phyloP scores from a whole-genome alignment of 2,329 filamentous ascomycete genomes.

The Fusarium mundagurra region DNA sequence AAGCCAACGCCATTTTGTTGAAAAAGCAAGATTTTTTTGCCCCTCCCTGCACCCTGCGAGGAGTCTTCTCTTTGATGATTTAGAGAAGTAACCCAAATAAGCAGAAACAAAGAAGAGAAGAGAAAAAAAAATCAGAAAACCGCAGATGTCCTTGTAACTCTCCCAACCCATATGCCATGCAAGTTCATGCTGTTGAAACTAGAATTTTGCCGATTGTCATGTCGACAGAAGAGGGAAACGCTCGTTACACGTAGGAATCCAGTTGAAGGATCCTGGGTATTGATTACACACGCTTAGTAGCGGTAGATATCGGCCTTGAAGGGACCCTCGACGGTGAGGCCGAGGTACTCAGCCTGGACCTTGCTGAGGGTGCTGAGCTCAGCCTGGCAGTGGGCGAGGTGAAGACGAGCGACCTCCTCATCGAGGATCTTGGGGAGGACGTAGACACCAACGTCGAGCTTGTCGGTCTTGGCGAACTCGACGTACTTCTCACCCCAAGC shows the following conservation, averaged over 20 bases:
- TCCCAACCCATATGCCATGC: conserved; percentile 51
- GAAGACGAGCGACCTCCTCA: conserved; percentile 96
- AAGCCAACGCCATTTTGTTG: conserved; percentile 53
- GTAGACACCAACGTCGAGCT: conserved; percentile 92
- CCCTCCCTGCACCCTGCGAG: conserved; percentile 45
- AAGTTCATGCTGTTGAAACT: conserved; percentile 58
- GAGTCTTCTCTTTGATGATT: conserved; percentile 24
- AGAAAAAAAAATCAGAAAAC: conserved; percentile 37
- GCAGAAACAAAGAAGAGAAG: conserved; percentile 41
- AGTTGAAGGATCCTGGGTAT: conserved; percentile 53
- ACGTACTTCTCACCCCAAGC: conserved; percentile 93
- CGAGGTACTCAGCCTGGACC: conserved; percentile 95
- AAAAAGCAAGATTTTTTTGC: conserved; percentile 53
- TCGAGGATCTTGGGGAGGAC: conserved; percentile 97
- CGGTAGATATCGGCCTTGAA: conserved; percentile 84
- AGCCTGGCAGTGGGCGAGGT: conserved; percentile 92
- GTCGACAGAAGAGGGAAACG: conserved; percentile 43
- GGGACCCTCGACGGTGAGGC: conserved; percentile 85
- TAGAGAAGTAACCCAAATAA: conserved; percentile 35
- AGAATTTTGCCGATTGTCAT: conserved; percentile 52
- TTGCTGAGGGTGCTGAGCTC: conserved; percentile 88
- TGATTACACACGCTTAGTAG: conserved; percentile 55
- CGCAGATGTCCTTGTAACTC: conserved; percentile 42
- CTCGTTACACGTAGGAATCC: conserved; percentile 52
- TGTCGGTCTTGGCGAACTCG: conserved; percentile 92